Evolutionary conservation across 345 rosid species (phyloP).

Genomic region (Psidium friedrichsthalianum): DNA sequence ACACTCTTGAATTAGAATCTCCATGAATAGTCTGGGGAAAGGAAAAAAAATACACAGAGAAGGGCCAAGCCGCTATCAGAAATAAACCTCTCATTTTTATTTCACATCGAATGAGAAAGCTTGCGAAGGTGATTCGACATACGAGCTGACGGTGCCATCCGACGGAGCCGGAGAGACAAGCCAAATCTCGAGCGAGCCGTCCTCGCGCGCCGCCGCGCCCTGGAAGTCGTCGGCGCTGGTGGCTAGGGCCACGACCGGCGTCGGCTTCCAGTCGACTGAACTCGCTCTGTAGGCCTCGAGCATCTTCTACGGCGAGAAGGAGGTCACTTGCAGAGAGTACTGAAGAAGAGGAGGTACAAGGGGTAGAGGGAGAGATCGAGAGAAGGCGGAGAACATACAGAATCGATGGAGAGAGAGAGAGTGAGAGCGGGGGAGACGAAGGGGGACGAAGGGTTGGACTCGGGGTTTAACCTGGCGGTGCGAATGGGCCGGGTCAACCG

Average conservation of each 20-base stretch:
- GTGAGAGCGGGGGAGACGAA: not conserved
- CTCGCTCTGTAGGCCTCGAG: conserved; percentile 52
- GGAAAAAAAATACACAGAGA: not conserved
- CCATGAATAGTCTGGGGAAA: conserved; percentile 65
- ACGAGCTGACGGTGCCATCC: conserved; percentile 99
- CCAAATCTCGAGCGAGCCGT: conserved; percentile 96
- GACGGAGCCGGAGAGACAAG: conserved; percentile 81
- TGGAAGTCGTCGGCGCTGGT: conserved; percentile 63
- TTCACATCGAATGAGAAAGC: not conserved
- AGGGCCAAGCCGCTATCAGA: not conserved
- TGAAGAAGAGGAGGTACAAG: conserved; percentile 23
- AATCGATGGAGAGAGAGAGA: not conserved
- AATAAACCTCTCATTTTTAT: not conserved
- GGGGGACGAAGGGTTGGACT: not conserved
- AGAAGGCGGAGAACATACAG: not conserved
- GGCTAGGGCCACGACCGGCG: conserved; percentile 82
- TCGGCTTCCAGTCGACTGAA: conserved; percentile 81
- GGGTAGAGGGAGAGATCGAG: not conserved
- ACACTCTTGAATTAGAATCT: conserved; percentile 56
- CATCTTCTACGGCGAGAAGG: conserved; percentile 45
- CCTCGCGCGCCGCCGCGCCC: conserved; percentile 86
- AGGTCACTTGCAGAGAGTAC: conserved; percentile 37
- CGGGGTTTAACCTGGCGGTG: conserved; percentile 3
- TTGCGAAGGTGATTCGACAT: not conserved
- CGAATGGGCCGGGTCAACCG: not conserved